Evolutionary conservation across 2,329 filamentous ascomycete species (phyloP), one percentile per base, ranked within the genome.

Genomic region (Metarhizium humberi): DNA sequence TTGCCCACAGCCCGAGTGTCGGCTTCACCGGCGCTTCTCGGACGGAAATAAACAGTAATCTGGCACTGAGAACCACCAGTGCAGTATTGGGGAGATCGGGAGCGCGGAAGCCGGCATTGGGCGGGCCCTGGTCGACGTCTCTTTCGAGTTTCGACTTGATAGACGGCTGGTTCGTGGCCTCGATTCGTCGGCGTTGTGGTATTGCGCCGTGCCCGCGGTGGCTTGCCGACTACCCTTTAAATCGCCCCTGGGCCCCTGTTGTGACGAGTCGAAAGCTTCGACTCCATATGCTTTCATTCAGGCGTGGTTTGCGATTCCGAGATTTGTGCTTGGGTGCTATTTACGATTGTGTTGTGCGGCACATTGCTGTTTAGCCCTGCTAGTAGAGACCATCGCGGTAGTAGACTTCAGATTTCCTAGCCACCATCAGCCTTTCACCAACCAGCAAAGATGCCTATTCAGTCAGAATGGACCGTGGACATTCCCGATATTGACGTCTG

Each of bases 401-500:
- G 32, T 34, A 34, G 32, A 11, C 32, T 4, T 11, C 6, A 34
- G 32, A 34, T 34, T 34, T 34, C 10, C 10, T 11, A 45, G 7
- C 18, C 1, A 16, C n/a, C 6, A 45, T 6, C 42, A 20, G 42
- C 42, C 11, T 45, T 16, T 8, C 14, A 49, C 55, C 13, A 49
- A 6, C 16, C 59, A 38, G 45, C 14, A 32, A 56, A 30, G 38
- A 95, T 95, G 90, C 86, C 88, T 58, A 78, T 85, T 64, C 75
- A 81, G 50, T 91, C 90, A 3, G 72, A 74, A 1, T 90, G 85
- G 65, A 77, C 83, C 1, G 64, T 94, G 42, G 75, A 84, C 20
- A 85, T 96, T 45, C 91, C 92, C 0, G 73, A 86, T 61, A 72
- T 85, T 55, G 90, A 95, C 68, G 67, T 95, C 51, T 96, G 89